Percentiles rank a stretch among this genome's conserved stretches.
phyloP scores from a whole-genome alignment of 768 basidiomycete genomes.

The Suillus brevipes region DNA sequence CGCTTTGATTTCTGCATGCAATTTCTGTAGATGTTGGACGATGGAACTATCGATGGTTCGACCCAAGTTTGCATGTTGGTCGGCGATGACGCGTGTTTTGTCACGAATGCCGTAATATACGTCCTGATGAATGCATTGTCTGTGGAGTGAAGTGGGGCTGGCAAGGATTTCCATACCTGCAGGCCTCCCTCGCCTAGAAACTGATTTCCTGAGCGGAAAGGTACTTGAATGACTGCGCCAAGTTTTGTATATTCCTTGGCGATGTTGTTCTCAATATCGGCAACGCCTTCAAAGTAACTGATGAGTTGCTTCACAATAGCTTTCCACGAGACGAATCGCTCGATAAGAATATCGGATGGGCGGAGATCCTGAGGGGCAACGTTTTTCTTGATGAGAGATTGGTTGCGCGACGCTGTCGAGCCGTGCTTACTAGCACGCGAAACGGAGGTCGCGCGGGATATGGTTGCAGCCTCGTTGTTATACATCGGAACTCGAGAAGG shows the following conservation, averaged over 20 bases:
- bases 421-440: conserved; percentile 64
- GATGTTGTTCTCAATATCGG: conserved; percentile 93
- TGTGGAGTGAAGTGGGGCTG: background rate
- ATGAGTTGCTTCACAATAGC: conserved; percentile 95
- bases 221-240: conserved; percentile 94
- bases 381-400: conserved; percentile 93
- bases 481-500: conserved; percentile 18
- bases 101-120: conserved; percentile 91
- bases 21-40: conserved; percentile 95
- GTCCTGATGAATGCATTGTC: conserved; percentile 49
- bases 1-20: conserved; percentile 94
- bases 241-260: conserved; percentile 92
- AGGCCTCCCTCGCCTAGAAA: conserved; percentile 98
- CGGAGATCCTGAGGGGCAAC: conserved; percentile 86
- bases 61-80: conserved; percentile 95
- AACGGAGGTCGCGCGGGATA: conserved; percentile 72
- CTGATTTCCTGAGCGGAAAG: conserved; percentile 93
- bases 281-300: conserved; percentile 82
- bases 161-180: conserved; percentile 49
- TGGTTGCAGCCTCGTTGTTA: conserved; percentile 47
- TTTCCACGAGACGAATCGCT: conserved; percentile 93
- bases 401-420: conserved; percentile 75
- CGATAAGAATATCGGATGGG: conserved; percentile 95
- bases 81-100: conserved; percentile 90
- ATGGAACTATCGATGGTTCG: conserved; percentile 96